Base-by-base conservation (phyloP, 495 filamentous ascomycete genomes). In the Aspergillus nanangensis region DNA sequence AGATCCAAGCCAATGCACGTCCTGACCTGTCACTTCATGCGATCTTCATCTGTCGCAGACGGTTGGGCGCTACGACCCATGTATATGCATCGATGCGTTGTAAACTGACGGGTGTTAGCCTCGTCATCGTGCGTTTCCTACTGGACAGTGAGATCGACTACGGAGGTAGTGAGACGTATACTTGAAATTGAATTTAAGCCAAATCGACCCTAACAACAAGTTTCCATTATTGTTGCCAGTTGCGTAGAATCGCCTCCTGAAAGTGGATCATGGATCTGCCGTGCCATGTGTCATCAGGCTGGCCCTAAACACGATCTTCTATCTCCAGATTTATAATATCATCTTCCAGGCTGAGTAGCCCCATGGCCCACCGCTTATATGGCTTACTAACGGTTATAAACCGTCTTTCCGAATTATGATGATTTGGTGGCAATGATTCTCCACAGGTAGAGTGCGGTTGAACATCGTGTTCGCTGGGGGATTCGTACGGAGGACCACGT, bases 401-500 rank as follows among this genome's bases (percentile, higher is more conserved):
- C 23, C 80, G 63, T 15, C 74, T 40, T 31, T 59, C 52, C 3
- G 25, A 52, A 53, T 82, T 79, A 21, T 63, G 56, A 32, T 63
- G 69, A 31, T 8, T 22, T 35, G 9, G 32, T 22, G 63, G 56
- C 40, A 64, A 57, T 34, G 58, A 46, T 36, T 40, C 45, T 18
- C 24, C 53, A 42, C 63, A 49, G 23, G 20, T 38, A 5, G 41
- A 31, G 11, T 24, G 18, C 2, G 18, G 38, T 24, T 45, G 32
- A 11, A 17, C 9, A 19, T n/a, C 19, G 15, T 7, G 22, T 2
- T n/a, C 10, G 2, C 27, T 14, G 23, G 27, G 25, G 15, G 22
- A 41, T 21, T 45, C 19, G 20, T 72, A 47, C 10, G 79, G 79
- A 14, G 90, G 90, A 0, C 90, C 92, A 7, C 78, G 76, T 3